phyloP scores from a whole-genome alignment of 345 rosid species.

The Rhodomyrtus tomentosa region DNA sequence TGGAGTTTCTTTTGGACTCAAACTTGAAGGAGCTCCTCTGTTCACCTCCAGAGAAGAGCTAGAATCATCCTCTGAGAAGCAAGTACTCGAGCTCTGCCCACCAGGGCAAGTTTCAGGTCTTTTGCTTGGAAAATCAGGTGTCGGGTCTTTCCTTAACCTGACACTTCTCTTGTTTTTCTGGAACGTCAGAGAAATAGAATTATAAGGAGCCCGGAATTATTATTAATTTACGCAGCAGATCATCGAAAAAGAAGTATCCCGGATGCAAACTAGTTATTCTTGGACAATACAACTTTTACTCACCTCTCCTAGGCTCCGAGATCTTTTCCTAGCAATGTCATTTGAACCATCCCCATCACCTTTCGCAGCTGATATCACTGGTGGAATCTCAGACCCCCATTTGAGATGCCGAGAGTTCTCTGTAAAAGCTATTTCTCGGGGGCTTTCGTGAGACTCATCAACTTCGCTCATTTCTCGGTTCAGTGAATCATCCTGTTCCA shows the following conservation, averaged over 20 bases:
- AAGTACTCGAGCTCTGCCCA: constrained; percentile 26
- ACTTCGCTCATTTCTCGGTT: constrained; percentile 22
- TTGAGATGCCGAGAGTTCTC: constrained; percentile 7
- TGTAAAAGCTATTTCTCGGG: constrained; percentile 8
- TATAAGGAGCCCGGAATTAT: background rate
- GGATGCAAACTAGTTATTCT: background rate
- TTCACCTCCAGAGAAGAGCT: constrained; percentile 23
- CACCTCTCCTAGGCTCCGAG: constrained; percentile 31
- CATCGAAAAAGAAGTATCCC: background rate
- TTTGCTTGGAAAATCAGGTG: too few species aligned
- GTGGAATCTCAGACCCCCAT: constrained; percentile 10
- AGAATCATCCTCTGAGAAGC: constrained; percentile 48
- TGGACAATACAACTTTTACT: constrained; percentile 8
- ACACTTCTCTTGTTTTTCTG: constrained; percentile 31
- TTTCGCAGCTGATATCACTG: constrained; percentile 10
- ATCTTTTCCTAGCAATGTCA: constrained; percentile 43
- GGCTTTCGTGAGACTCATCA: constrained; percentile 15
- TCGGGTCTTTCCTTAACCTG: background rate
- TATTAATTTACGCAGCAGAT: background rate
- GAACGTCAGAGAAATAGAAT: background rate
- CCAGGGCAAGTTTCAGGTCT: background rate
- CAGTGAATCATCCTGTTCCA: constrained; percentile 19
- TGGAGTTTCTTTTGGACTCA: constrained; percentile 20
- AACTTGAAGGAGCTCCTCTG: constrained; percentile 25
- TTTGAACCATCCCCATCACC: constrained; percentile 17